phyloP scores from a whole-genome alignment of 805 yeast species.

The Millerozyma acaciae region DNA sequence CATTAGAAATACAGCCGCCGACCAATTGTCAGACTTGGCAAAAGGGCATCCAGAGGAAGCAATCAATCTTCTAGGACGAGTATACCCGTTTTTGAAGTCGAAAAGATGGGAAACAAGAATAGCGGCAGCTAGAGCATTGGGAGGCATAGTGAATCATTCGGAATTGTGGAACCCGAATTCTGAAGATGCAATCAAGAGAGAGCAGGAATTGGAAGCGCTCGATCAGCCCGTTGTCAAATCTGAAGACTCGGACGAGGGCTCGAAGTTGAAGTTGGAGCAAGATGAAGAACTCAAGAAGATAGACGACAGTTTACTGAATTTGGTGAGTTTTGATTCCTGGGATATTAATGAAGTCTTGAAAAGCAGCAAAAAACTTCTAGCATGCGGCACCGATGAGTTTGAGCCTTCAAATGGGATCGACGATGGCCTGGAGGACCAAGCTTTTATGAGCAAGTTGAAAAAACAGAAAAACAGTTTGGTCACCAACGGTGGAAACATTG shows the following conservation, averaged over 20 bases:
- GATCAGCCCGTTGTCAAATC: slow-evolving; percentile 8
- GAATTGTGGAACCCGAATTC: slow-evolving; percentile 80
- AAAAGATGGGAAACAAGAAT: slow-evolving; percentile 94
- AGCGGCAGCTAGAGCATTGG: slow-evolving; percentile 91
- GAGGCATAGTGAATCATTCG: slow-evolving; percentile 82
- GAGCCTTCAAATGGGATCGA: slow-evolving; percentile 12
- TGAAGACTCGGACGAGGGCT: slow-evolving; percentile 15
- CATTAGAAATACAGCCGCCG: slow-evolving; percentile 94
- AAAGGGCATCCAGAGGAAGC: slow-evolving; percentile 93
- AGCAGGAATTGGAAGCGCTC: slow-evolving; percentile 10
- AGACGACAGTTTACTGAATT: slow-evolving; percentile 36
- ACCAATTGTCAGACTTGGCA: slow-evolving; percentile 91
- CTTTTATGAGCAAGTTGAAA: slow-evolving; percentile 45
- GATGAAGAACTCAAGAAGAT: slow-evolving; percentile 40
- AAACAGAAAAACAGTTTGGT: slow-evolving; percentile 43
- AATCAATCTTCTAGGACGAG: slow-evolving; percentile 75
- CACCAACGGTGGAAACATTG: slow-evolving; percentile 12
- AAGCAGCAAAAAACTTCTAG: slow-evolving; percentile 54
- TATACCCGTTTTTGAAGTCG: slow-evolving; percentile 81
- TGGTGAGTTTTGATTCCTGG: slow-evolving; percentile 50
- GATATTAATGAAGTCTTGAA: slow-evolving; percentile 44
- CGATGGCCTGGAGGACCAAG: slow-evolving; percentile 12
- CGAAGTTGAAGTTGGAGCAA: slow-evolving; percentile 34
- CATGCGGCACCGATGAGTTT: slow-evolving; percentile 53
- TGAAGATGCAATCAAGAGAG: slow-evolving; percentile 26